Conservation (phyloP, 1,284 basidiomycete genomes). For the Garcileccinum viscosum region DNA sequence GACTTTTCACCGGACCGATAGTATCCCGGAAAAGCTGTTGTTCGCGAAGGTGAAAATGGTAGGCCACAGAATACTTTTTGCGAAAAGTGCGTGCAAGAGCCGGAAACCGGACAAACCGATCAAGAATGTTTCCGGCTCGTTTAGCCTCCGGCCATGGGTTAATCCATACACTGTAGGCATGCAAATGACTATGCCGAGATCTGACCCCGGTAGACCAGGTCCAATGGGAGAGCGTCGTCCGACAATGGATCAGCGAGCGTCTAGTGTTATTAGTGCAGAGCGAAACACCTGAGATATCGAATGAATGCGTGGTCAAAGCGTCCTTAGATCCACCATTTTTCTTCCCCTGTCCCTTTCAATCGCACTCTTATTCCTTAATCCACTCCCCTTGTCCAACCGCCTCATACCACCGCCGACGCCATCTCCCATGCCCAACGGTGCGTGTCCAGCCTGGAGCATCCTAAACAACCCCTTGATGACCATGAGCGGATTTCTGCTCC, state of each 20-base stretch:
- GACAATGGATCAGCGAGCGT: not conserved
- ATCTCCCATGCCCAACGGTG: constrained; percentile 78
- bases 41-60: constrained; percentile 1
- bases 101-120: not conserved
- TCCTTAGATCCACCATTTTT: constrained; percentile 65
- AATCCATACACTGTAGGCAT: not conserved
- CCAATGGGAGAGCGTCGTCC: not conserved
- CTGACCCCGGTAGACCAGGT: not conserved
- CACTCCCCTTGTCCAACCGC: constrained; percentile 71
- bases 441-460: constrained; percentile 74
- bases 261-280: constrained; percentile 6
- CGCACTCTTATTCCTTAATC: constrained; percentile 66
- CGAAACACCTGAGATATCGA: constrained; percentile 4
- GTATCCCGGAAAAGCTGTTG: constrained; percentile 20
- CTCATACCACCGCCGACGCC: constrained; percentile 74
- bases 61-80: not conserved
- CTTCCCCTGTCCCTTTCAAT: constrained; percentile 77
- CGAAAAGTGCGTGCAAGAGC: not conserved
- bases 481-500: constrained; percentile 83
- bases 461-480: constrained; percentile 58
- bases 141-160: not conserved
- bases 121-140: not conserved
- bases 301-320: constrained; percentile 40
- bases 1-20: constrained; percentile 5
- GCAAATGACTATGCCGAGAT: not conserved